Evolutionary conservation across 164 flowering plant genomes (phyloP), one percentile per base, ranked within the genome.

Genomic region (Magnolia sinica): DNA sequence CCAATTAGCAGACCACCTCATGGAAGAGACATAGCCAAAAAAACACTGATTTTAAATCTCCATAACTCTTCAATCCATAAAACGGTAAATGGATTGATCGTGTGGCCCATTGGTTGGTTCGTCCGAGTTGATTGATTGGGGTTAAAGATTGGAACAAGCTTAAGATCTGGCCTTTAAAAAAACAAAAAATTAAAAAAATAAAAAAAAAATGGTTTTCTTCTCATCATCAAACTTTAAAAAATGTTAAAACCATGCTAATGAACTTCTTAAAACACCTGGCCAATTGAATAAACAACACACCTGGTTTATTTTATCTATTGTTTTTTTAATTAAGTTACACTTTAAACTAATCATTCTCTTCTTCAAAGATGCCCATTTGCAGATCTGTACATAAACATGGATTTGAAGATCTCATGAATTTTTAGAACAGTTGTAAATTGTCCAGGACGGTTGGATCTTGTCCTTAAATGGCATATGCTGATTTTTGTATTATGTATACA

Each of bases 341-440:
- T 23, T 7, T 55, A 52, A 72, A 72, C 74, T 72, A 72, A 70
- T 8, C 64, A 72, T 72, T 72, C 29, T 52, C 74, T 55, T 22
- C 50, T 14, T 8, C 16, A 27, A 58, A 55, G 74, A 72, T 72
- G 65, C 65, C 50, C 22, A 27, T 22, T 16, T 58, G 29, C 58
- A 72, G 50, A 72, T 72, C 74, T 72, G 11, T n/a, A 24, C 22
- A 29, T 10, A 4, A 37, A 37, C 71, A 37, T 29, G 50, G 4
- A n/a, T 5, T 2, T 16, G 23, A 29, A 3, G 31, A 4, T 2
- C 3, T 2, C 8, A 37, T 27, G 7, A n/a, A 37, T 18, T 18
- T 20, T 13, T 14, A 13, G 9, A 69, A 27, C 49, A 69, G 50
- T 69, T 69, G 71, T 31, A 18, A 22, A 37, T 29, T 13, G 19